These are phyloP conservation scores for Hippophae tibetana DNA, from an alignment of 306 rosid genomes.

Conservation along the genomic window DNA sequence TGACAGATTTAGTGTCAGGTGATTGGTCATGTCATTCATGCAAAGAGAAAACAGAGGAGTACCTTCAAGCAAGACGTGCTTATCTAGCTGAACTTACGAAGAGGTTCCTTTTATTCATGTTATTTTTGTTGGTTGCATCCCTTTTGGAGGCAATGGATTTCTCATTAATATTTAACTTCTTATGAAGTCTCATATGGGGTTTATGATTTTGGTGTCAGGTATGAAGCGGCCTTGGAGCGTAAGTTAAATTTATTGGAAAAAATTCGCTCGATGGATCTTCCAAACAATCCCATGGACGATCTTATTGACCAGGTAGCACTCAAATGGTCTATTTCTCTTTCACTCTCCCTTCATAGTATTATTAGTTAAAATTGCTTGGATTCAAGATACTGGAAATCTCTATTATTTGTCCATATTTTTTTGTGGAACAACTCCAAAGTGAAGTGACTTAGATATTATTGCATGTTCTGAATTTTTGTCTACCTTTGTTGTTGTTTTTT, in stretches of 20 bases:
- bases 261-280: slow-evolving; percentile 83
- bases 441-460: no score
- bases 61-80: slow-evolving; percentile 62
- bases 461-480: no score
- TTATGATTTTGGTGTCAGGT: slow-evolving; percentile 37
- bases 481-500: no score
- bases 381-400: no score
- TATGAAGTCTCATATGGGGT: slow-evolving; percentile 8
- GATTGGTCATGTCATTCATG: slow-evolving; percentile 94
- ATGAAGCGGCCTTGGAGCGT: slow-evolving; percentile 71
- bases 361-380: not conserved
- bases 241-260: slow-evolving; percentile 60
- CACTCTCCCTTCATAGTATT: slow-evolving; percentile 6
- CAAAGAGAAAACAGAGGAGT: slow-evolving; percentile 86
- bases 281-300: slow-evolving; percentile 95
- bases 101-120: slow-evolving; percentile 33
- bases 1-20: slow-evolving; percentile 55
- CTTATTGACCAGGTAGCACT: slow-evolving; percentile 78
- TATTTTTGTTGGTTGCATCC: not conserved
- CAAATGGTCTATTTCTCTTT: not conserved
- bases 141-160: slow-evolving; percentile 12
- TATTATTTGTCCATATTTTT: no score
- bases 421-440: no score
- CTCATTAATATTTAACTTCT: not conserved
- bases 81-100: slow-evolving; percentile 61